A percentile compares a stretch with the other conserved stretches of the same genome.
phyloP scores from a whole-genome alignment of 2,329 filamentous ascomycete species.

The Bisporella sp. region DNA sequence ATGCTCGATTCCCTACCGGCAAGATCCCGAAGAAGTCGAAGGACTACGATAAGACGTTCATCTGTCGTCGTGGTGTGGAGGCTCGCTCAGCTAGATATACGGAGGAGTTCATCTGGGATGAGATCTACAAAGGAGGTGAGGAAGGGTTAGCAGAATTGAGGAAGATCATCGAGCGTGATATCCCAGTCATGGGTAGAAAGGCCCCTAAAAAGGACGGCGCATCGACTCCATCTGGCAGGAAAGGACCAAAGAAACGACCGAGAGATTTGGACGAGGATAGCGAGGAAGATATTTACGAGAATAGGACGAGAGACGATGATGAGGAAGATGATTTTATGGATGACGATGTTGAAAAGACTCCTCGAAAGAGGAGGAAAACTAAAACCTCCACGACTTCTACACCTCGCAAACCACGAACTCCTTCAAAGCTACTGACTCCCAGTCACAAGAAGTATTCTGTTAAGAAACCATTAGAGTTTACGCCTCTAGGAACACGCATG shows the following conservation, averaged over 20 bases:
- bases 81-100: conserved; percentile 86
- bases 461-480: conserved; percentile 91
- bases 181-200: conserved; percentile 56
- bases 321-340: conserved; percentile 30
- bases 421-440: conserved; percentile 44
- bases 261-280: no score
- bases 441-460: conserved; percentile 64
- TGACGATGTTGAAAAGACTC: conserved; percentile 34
- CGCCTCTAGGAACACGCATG: conserved; percentile 81
- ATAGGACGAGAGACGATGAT: conserved; percentile 16
- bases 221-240: neutral
- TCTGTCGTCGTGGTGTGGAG: conserved; percentile 86
- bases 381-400: conserved; percentile 32
- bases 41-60: conserved; percentile 78
- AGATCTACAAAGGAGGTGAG: conserved; percentile 52
- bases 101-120: conserved; percentile 86
- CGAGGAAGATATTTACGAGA: conserved; percentile 4
- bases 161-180: conserved; percentile 53
- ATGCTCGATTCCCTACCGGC: conserved; percentile 63
- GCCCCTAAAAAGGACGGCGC: neutral
- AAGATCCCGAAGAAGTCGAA: conserved; percentile 65
- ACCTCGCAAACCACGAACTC: conserved; percentile 31
- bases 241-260: no score
- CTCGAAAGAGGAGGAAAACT: conserved; percentile 47
- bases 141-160: conserved; percentile 18